A percentile compares a stretch with the other conserved stretches of the same genome.
These are phyloP conservation scores for Phtheirospermum japonicum DNA, from an alignment of 257 asterid genomes.

Conservation along the genomic window DNA sequence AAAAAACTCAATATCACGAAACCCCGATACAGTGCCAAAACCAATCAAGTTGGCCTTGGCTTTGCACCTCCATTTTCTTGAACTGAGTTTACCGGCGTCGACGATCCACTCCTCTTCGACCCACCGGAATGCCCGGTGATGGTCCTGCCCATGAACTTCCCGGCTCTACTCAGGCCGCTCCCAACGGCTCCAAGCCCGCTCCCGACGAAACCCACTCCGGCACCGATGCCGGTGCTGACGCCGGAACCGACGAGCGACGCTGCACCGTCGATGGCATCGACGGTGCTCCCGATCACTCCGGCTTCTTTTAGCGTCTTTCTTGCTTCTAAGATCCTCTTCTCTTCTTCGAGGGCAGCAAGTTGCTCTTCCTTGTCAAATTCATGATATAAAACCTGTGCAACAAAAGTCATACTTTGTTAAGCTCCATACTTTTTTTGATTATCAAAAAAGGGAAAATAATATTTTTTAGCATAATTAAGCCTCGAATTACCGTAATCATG, in stretches of 20 bases:
- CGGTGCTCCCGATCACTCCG: slow-evolving; percentile 81
- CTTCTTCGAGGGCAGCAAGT: slow-evolving; percentile 75
- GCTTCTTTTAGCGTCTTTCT: slow-evolving; percentile 77
- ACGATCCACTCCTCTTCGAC: slow-evolving; percentile 49
- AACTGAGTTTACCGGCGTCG: slow-evolving; percentile 49
- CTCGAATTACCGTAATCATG: too few relatives aligned
- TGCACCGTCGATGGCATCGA: slow-evolving; percentile 80
- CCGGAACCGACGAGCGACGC: slow-evolving; percentile 52
- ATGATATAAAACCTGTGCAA: slow-evolving; percentile 59
- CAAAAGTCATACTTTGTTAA: slow-evolving; percentile 24
- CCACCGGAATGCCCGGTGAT: slow-evolving; percentile 48
- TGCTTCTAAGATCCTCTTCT: slow-evolving; percentile 65
- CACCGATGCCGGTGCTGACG: slow-evolving; percentile 41
- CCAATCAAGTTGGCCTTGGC: slow-evolving; percentile 34
- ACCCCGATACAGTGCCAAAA: too few relatives aligned
- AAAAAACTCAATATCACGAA: background rate
- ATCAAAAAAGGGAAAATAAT: background rate
- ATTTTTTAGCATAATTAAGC: background rate
- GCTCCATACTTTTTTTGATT: slow-evolving; percentile 7
- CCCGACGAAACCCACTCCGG: slow-evolving; percentile 58
- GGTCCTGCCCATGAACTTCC: slow-evolving; percentile 54
- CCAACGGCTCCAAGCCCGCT: slow-evolving; percentile 77
- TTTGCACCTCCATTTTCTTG: slow-evolving; percentile 68
- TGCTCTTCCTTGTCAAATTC: slow-evolving; percentile 79
- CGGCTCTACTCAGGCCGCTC: slow-evolving; percentile 65